Conservation (phyloP, 108 stramenopile genomes). For the Skeletonema costatum region DNA sequence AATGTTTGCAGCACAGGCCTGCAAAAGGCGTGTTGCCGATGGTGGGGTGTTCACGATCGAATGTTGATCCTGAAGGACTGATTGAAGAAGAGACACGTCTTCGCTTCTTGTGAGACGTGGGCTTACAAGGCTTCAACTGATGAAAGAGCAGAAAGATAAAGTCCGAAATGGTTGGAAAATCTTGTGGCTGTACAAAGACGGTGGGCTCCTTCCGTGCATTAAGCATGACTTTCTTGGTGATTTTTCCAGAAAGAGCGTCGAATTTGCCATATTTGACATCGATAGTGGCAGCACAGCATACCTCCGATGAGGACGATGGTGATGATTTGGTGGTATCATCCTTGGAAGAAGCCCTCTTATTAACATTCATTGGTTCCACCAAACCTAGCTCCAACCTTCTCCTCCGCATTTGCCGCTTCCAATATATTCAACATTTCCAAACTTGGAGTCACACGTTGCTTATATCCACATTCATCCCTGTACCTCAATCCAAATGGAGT, state of each 20-base stretch:
- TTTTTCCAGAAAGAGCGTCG: neutral
- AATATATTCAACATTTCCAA: neutral
- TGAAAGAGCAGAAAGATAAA: slow-evolving; percentile 10
- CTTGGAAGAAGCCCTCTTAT: neutral
- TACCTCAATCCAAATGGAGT: neutral
- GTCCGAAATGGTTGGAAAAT: slow-evolving; percentile 4
- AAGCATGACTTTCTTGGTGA: slow-evolving; percentile 1
- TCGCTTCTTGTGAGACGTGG: neutral
- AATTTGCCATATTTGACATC: slow-evolving; percentile 6
- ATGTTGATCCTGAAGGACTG: neutral
- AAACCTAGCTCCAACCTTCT: neutral
- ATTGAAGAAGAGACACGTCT: neutral
- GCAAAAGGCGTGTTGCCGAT: neutral
- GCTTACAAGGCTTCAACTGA: slow-evolving; percentile 4
- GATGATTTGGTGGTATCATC: neutral
- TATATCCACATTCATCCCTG: neutral
- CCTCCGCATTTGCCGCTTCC: neutral
- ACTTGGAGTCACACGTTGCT: neutral
- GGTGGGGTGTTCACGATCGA: neutral
- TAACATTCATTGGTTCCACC: neutral
- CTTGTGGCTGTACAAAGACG: slow-evolving; percentile 7
- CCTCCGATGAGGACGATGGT: neutral
- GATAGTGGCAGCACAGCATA: neutral
- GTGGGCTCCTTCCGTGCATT: neutral
- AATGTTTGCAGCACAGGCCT: slow-evolving; percentile 9